Conservation (phyloP, 2,329 filamentous ascomycete species). For the Gremmenia infestans region DNA sequence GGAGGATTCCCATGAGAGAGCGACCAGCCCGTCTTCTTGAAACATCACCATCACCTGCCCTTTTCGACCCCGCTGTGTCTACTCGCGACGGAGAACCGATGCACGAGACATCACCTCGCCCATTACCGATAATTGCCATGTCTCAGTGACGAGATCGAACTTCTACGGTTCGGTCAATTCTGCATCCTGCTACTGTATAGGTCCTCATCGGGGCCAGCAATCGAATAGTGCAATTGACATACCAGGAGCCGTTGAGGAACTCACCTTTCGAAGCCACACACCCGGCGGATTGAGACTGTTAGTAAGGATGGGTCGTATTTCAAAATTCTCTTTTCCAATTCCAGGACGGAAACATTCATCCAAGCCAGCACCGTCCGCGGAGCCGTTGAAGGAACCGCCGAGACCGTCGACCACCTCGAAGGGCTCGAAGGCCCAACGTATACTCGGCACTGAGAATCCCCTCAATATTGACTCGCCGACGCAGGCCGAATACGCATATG, state of each 20-base stretch:
- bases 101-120: conserved; percentile 1
- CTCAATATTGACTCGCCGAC: conserved; percentile 42
- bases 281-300: background rate
- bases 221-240: background rate
- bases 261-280: background rate
- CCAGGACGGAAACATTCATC: conserved; percentile 27
- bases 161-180: conserved; percentile 4
- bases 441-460: conserved; percentile 31
- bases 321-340: conserved; percentile 34
- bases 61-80: conserved; percentile 11
- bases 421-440: conserved; percentile 30
- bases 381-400: background rate
- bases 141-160: conserved; percentile 10
- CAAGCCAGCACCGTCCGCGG: conserved; percentile 8
- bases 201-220: background rate
- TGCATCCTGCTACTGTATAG: conserved; percentile 2
- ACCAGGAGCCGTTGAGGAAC: background rate
- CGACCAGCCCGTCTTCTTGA: conserved; percentile 2
- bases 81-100: background rate
- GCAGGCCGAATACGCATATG: conserved; percentile 23
- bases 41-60: conserved; percentile 7
- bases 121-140: conserved; percentile 9
- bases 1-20: background rate
- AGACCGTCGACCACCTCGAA: conserved; percentile 3
- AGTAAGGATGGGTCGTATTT: conserved; percentile 30